Conservation (phyloP, 495 filamentous ascomycete genomes). For the Peziza echinospora region DNA sequence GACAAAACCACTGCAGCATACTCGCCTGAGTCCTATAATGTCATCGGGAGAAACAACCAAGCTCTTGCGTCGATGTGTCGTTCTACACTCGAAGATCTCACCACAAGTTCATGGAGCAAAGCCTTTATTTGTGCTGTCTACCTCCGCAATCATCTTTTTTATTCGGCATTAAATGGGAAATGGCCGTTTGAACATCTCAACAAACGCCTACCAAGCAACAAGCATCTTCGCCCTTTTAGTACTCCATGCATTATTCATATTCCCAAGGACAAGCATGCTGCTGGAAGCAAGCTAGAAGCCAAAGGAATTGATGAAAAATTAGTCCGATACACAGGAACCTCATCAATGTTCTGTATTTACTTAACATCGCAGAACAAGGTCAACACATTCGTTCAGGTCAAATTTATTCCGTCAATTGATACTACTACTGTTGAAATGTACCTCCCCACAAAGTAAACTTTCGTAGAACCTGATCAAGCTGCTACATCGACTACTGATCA, state of each 20-base stretch:
- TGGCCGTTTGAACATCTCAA: not conserved
- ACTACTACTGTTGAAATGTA: not conserved
- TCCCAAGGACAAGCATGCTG: not conserved
- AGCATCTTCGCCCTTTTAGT: not conserved
- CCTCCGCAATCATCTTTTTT: not conserved
- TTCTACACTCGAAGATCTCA: not conserved
- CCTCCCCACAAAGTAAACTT: not conserved
- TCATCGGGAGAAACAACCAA: constrained; percentile 2
- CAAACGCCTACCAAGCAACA: not conserved
- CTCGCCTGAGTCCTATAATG: not conserved
- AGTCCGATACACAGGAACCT: not conserved
- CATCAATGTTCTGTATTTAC: not conserved
- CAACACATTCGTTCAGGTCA: not conserved
- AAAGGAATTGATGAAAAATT: not conserved
- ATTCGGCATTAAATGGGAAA: not conserved
- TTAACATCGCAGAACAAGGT: not conserved
- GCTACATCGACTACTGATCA: too few relatives aligned
- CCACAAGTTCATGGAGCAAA: not conserved
- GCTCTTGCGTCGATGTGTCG: not conserved
- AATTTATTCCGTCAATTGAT: not conserved
- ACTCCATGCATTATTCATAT: not conserved
- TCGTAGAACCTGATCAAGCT: not conserved
- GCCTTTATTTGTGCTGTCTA: not conserved
- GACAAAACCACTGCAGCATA: not conserved
- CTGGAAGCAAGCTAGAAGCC: not conserved